Evolutionary conservation across 257 asterid genomes (phyloP).

Genomic region (Ilex aquifolium): DNA sequence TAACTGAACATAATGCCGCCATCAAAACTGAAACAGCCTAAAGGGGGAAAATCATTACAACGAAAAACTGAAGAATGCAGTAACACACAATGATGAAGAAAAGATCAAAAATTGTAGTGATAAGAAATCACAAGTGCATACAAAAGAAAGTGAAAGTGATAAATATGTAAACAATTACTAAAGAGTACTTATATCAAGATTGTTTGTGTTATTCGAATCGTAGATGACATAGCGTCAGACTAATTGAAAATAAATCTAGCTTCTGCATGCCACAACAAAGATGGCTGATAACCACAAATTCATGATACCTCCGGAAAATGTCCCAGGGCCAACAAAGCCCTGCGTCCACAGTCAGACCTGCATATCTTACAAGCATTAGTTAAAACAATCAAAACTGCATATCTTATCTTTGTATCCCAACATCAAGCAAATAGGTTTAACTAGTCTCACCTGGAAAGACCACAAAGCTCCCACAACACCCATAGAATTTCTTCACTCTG

Average conservation of each 20-base stretch:
- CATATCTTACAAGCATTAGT: slow-evolving; percentile 18
- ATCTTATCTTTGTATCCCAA: slow-evolving; percentile 7
- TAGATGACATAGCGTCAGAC: neutral
- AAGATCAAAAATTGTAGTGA: neutral
- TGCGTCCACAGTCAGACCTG: slow-evolving; percentile 96
- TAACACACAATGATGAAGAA: neutral
- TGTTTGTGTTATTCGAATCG: neutral
- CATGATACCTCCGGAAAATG: slow-evolving; percentile 83
- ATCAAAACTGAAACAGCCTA: slow-evolving; percentile 79
- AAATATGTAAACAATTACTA: neutral
- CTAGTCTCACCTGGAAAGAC: slow-evolving; percentile 69
- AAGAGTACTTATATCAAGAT: no score
- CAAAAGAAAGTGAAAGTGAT: neutral
- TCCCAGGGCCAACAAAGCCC: slow-evolving; percentile 78
- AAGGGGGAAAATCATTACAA: slow-evolving; percentile 13
- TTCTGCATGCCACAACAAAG: neutral
- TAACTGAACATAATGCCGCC: slow-evolving; percentile 67
- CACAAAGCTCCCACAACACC: slow-evolving; percentile 93
- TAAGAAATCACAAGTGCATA: neutral
- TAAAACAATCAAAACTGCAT: slow-evolving; percentile 11
- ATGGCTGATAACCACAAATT: neutral
- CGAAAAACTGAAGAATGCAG: neutral
- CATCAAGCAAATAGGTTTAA: slow-evolving; percentile 13
- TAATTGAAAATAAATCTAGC: neutral
- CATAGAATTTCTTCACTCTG: slow-evolving; percentile 84